Evolutionary conservation across 2,329 filamentous ascomycete genomes (phyloP), one percentile per base, ranked within the genome.

Genomic region (Nemania bipapillata): DNA sequence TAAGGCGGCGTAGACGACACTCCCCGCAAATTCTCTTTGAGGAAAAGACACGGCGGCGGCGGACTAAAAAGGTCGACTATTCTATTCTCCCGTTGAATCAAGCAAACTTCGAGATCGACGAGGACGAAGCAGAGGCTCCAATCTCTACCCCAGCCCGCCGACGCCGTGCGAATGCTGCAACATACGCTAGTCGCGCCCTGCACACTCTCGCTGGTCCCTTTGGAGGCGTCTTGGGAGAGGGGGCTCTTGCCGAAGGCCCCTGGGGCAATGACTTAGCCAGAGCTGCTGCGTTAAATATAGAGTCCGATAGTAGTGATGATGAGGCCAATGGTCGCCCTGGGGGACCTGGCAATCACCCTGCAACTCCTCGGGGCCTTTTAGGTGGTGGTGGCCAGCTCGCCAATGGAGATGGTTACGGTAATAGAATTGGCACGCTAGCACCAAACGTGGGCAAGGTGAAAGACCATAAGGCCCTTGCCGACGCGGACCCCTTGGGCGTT

Each of bases 271-370:
- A 88, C n/a, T 47, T 63, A 12, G 92, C 73, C 20, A 73, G 72
- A 15, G 37, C 61, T n/a, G 91, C 73, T 15, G 94, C 91, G 30
- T 20, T 53, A 32, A 92, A 91, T 61, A 92, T 90, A 8, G 96
- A 98, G 75, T 97, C 95, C 5, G 96, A 99, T 78, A 97, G 94
- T 79, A 99, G 96, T 78, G 96, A 99, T 75, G 96, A 99, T 73
- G 96, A 99, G 77, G 89, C 89, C 80, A 85, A 87, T 71, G 89
- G 90, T 71, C 87, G 91, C 68, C 87, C 85, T 80, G 79, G 82
- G 69, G 80, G 82, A 50, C 80, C 79, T 53, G 92, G 90, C 53
- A 87, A 90, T 67, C 83, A 93, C 1, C 81, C 85, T 37, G 83
- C 83, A 2, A 82, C 82, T 4, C 78, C 81, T 26, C 80, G 83